Evolutionary conservation across 148 eudicot genomes (phyloP).

Genomic region (Polygonum maritimum): DNA sequence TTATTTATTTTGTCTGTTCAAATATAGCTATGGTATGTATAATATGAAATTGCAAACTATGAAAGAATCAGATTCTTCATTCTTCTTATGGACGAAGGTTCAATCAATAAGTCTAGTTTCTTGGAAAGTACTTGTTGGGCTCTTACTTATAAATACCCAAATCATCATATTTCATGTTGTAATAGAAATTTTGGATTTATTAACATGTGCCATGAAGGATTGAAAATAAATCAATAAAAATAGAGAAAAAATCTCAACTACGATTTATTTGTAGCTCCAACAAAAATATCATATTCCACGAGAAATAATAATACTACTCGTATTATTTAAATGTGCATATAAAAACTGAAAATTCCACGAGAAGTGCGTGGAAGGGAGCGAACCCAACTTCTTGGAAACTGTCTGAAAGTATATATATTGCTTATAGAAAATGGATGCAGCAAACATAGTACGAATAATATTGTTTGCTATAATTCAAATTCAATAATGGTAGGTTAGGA

Average conservation of each 20-base stretch:
- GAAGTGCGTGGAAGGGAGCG: not conserved
- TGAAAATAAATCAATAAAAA: not conserved
- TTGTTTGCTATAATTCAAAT: not conserved
- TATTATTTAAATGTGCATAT: too few species aligned
- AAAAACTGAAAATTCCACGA: not conserved
- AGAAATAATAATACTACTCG: too few species aligned
- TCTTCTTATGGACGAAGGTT: not conserved
- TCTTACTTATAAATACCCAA: not conserved
- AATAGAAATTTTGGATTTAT: not conserved
- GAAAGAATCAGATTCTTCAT: slow-evolving; percentile 1
- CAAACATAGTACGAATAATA: not conserved
- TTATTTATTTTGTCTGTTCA: not conserved
- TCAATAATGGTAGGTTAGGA: not conserved
- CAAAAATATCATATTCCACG: too few species aligned
- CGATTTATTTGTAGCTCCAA: too few species aligned
- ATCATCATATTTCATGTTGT: not conserved
- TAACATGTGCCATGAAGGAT: not conserved
- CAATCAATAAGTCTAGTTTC: not conserved
- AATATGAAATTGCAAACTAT: not conserved
- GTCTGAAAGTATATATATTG: not conserved
- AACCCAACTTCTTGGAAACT: not conserved
- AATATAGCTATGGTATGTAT: not conserved
- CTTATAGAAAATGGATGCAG: not conserved
- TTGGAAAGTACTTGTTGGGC: not conserved
- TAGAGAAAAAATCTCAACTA: not conserved